These are phyloP conservation scores for Lipomyces sp. DNA, from an alignment of 805 yeast species.

Conservation along the genomic window DNA sequence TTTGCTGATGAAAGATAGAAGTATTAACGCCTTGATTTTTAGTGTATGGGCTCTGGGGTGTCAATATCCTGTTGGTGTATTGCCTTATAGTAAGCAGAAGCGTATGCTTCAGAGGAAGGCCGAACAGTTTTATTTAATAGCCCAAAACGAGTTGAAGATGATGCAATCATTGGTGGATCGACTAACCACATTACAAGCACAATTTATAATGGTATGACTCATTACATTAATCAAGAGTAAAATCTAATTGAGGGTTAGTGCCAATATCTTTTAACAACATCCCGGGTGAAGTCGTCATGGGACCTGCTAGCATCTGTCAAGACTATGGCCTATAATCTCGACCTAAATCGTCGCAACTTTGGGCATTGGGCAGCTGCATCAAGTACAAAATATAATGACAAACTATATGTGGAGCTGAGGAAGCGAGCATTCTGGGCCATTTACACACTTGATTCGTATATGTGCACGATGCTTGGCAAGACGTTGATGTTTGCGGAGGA, in stretches of 20 bases:
- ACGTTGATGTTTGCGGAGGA: conserved; percentile 32
- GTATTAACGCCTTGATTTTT: conserved; percentile 28
- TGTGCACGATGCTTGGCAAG: conserved; percentile 37
- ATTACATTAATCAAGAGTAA: neutral
- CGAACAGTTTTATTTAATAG: conserved; percentile 22
- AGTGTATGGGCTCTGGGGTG: conserved; percentile 31
- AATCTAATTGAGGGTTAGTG: neutral
- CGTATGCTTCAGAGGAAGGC: neutral
- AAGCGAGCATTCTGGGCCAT: conserved; percentile 33
- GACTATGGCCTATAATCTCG: conserved; percentile 23
- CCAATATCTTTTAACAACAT: conserved; percentile 24
- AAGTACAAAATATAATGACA: conserved; percentile 11
- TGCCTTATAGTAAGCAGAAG: neutral
- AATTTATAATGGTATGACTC: conserved; percentile 20
- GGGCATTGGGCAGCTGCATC: too few relatives aligned
- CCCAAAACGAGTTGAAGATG: conserved; percentile 25
- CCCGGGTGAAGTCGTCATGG: conserved; percentile 32
- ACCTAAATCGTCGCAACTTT: conserved; percentile 22
- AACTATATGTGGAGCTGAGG: conserved; percentile 19
- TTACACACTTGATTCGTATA: conserved; percentile 29
- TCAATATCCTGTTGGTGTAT: conserved; percentile 23
- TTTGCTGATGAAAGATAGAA: conserved; percentile 17
- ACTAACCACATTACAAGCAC: conserved; percentile 27
- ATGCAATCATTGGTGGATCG: conserved; percentile 13
- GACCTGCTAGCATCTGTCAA: conserved; percentile 22